These are phyloP conservation scores for Colletotrichum sp. DNA, from an alignment of 2,329 filamentous ascomycete genomes.

Conservation along the genomic window DNA sequence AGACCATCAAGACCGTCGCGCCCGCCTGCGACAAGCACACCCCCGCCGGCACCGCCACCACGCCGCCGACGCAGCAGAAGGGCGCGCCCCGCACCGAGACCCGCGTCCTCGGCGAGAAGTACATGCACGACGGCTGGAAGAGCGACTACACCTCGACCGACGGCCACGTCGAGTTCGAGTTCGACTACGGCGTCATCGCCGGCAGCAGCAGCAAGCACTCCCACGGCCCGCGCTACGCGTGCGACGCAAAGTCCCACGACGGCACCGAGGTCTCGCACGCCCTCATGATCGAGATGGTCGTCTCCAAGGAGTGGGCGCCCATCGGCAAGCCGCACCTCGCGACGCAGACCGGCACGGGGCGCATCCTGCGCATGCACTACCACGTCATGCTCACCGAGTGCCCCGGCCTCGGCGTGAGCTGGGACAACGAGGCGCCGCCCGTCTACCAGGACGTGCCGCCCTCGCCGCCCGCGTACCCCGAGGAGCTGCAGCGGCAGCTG, in stretches of 20 bases:
- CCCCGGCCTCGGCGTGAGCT: conserved; percentile 86
- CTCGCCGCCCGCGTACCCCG: conserved; percentile 75
- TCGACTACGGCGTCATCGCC: conserved; percentile 67
- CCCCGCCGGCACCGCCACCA: conserved; percentile 49
- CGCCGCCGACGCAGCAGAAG: conserved; percentile 50
- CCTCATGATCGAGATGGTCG: conserved; percentile 90
- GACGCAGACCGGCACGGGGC: conserved; percentile 87
- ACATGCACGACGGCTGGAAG: conserved; percentile 91
- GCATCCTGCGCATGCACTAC: conserved; percentile 94
- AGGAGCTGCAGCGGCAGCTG: conserved; percentile 16
- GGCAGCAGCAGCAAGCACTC: conserved; percentile 46
- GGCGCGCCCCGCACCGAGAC: conserved; percentile 76
- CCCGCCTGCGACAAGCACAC: conserved; percentile 81
- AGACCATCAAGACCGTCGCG: conserved; percentile 80
- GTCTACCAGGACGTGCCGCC: conserved; percentile 93
- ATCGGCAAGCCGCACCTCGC: conserved; percentile 71
- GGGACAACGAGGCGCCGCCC: conserved; percentile 95
- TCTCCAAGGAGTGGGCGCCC: conserved; percentile 86
- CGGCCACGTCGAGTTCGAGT: conserved; percentile 76
- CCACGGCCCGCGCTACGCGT: conserved; percentile 67
- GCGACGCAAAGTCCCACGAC: conserved; percentile 76
- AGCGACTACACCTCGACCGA: conserved; percentile 60
- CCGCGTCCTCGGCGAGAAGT: conserved; percentile 79
- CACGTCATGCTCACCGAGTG: conserved; percentile 81
- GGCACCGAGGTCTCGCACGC: conserved; percentile 84